phyloP scores from a whole-genome alignment of 352 stramenopile species.

The Globisporangium carolinianum region DNA sequence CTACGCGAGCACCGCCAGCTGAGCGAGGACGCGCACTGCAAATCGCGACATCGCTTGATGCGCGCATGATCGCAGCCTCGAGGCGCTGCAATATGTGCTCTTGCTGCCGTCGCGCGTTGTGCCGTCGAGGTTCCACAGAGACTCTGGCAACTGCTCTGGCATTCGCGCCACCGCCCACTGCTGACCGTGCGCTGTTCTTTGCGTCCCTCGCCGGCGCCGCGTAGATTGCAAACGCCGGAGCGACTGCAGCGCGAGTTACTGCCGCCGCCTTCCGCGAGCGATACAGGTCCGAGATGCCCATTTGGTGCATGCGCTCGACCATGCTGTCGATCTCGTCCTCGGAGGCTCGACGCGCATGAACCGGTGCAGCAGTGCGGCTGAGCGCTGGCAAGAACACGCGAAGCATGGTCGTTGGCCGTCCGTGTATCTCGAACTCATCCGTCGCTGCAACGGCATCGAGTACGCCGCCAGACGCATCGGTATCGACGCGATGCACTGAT shows the following conservation, averaged over 20 bases:
- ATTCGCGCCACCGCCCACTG: background rate
- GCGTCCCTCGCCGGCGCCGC: background rate
- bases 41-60: background rate
- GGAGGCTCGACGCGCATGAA: slow-evolving; percentile 1
- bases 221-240: slow-evolving; percentile 7
- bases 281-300: slow-evolving; percentile 7
- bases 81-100: slow-evolving; percentile 34
- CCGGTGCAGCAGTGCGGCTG: background rate
- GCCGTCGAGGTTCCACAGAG: slow-evolving; percentile 9
- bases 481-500: slow-evolving; percentile 21
- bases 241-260: background rate
- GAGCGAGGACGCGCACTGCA: background rate
- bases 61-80: slow-evolving; percentile 24
- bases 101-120: slow-evolving; percentile 16
- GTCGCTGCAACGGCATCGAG: slow-evolving; percentile 14
- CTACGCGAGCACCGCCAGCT: slow-evolving; percentile 2
- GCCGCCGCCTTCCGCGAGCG: background rate
- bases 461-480: slow-evolving; percentile 10
- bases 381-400: slow-evolving; percentile 11
- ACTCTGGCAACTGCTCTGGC: background rate
- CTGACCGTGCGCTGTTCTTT: background rate
- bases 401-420: slow-evolving; percentile 9
- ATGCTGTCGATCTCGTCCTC: slow-evolving; percentile 13
- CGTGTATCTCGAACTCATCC: slow-evolving; percentile 14
- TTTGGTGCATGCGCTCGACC: slow-evolving; percentile 9